Conservation (phyloP, 208 protist genomes). For the Leishmania arabica region DNA sequence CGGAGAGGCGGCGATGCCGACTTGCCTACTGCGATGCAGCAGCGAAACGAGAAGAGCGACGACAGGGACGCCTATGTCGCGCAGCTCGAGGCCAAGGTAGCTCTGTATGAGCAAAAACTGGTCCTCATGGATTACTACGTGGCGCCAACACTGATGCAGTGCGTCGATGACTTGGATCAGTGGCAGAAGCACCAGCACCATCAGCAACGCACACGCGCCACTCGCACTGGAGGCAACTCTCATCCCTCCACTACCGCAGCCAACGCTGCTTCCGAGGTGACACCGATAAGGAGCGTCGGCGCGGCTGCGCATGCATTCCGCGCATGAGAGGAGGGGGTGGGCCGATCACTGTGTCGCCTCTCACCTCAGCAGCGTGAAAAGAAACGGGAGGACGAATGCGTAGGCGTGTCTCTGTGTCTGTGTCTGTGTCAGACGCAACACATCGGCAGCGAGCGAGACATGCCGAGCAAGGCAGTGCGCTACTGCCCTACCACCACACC, state of each 20-base stretch:
- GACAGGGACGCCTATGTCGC: slow-evolving; percentile 26
- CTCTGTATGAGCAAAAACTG: slow-evolving; percentile 42
- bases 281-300: neutral
- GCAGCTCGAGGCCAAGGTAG: slow-evolving; percentile 26
- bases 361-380: neutral
- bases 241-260: neutral
- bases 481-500: neutral
- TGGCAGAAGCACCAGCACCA: neutral
- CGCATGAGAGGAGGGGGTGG: neutral
- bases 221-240: neutral
- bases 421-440: neutral
- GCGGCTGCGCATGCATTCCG: neutral
- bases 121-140: slow-evolving; percentile 40
- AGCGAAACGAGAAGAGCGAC: slow-evolving; percentile 10
- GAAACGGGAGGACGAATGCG: neutral
- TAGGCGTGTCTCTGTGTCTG: too few species aligned
- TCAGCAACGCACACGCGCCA: neutral
- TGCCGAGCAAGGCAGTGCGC: neutral
- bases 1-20: neutral
- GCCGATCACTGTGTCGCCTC: neutral
- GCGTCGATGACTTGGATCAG: slow-evolving; percentile 35
- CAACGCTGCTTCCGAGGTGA: neutral
- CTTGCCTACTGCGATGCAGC: neutral
- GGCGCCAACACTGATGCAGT: slow-evolving; percentile 32
- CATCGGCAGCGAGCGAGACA: neutral